phyloP scores from a whole-genome alignment of 192 early-diverging fungal genomes.

The Glomus cerebriforme region DNA sequence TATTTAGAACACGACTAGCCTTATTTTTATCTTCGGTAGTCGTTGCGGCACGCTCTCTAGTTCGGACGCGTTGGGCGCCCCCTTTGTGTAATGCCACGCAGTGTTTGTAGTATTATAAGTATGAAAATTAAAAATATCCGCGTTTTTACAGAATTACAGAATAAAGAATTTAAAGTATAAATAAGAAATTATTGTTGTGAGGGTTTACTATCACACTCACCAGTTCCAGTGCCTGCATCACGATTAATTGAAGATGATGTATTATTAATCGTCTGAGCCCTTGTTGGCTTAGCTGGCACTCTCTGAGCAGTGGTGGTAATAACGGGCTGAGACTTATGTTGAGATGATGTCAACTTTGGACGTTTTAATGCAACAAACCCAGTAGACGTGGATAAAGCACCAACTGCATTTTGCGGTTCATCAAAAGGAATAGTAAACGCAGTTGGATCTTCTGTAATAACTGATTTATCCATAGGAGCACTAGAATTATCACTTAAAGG shows the following conservation, averaged over 20 bases:
- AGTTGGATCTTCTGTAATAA: too few species aligned
- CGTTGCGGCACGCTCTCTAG: neutral
- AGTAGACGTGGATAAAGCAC: too few species aligned
- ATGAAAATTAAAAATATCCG: neutral
- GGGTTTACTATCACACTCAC: neutral
- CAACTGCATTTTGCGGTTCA: neutral
- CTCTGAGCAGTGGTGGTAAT: constrained; percentile 6
- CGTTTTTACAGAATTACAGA: neutral
- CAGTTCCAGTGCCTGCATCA: constrained; percentile 7
- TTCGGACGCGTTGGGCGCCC: constrained; percentile 15
- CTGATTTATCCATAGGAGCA: too few species aligned
- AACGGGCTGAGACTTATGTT: neutral
- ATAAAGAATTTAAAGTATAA: neutral
- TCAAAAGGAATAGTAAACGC: neutral
- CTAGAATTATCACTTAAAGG: too few species aligned
- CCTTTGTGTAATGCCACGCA: constrained; percentile 1
- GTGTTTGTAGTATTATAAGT: neutral
- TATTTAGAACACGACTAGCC: constrained; percentile 21
- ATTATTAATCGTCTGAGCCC: constrained; percentile 4
- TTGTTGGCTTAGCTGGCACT: neutral
- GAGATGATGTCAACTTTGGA: neutral
- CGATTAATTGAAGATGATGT: neutral
- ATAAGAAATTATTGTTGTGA: neutral
- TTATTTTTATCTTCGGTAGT: constrained; percentile 23
- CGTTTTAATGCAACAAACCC: neutral